phyloP scores from a whole-genome alignment of 2,329 filamentous ascomycete genomes.

The Colletotrichum tropicale region DNA sequence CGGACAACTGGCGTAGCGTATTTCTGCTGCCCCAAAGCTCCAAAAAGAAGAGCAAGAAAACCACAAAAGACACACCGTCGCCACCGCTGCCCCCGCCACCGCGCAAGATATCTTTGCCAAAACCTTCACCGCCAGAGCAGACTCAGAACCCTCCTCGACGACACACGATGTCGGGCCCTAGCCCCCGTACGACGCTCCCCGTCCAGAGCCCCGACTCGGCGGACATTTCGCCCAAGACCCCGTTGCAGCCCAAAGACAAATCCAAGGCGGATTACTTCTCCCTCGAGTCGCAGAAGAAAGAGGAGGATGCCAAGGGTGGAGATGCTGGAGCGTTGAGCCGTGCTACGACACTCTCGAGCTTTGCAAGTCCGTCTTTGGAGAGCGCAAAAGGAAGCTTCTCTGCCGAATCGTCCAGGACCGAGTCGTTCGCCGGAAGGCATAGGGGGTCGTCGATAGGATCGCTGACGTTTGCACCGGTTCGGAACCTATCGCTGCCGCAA shows the following conservation, averaged over 20 bases:
- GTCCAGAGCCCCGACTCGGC: constrained; percentile 39
- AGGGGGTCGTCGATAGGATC: constrained; percentile 51
- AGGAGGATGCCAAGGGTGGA: neutral
- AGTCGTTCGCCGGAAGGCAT: neutral
- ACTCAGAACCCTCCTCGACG: neutral
- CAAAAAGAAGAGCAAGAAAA: constrained; percentile 15
- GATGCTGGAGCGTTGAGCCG: neutral
- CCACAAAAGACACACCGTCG: neutral
- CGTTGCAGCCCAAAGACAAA: constrained; percentile 23
- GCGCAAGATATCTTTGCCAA: neutral
- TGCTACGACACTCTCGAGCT: constrained; percentile 11
- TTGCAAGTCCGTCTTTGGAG: constrained; percentile 5
- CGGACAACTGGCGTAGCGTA: constrained; percentile 17
- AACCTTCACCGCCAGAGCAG: neutral
- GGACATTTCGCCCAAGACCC: constrained; percentile 47
- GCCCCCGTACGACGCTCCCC: constrained; percentile 26
- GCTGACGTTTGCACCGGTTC: constrained; percentile 49
- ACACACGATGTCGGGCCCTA: constrained; percentile 14
- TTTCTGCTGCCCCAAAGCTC: constrained; percentile 14
- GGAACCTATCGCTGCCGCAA: constrained; percentile 51
- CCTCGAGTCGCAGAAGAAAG: neutral
- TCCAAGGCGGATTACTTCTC: constrained; percentile 30
- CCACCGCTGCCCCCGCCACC: neutral
- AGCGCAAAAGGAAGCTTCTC: constrained; percentile 6
- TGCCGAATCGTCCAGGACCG: neutral